Base-by-base conservation (phyloP, 495 filamentous ascomycete genomes). In the Pyrenula aspistea region DNA sequence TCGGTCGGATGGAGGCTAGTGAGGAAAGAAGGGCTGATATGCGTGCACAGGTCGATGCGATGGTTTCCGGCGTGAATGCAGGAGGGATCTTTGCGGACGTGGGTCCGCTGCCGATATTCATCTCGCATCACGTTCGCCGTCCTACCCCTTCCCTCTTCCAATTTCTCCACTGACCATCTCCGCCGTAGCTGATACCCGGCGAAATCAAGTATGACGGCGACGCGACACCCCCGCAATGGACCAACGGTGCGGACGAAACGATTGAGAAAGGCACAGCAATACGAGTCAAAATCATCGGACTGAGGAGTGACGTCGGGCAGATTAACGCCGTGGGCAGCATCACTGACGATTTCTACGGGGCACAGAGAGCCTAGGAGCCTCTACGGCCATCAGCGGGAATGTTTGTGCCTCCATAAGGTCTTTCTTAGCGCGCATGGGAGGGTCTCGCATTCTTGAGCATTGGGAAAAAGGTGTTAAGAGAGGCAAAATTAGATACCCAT, bases 311-410 rank as follows among this genome's bases (percentile, higher is more conserved):
- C 63, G 88, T 97, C 51, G 89, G 85, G 23, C 84, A 86, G 62
- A 93, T 98, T 80, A 96, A 86, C 76, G 93, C 92, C 25, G 95
- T 97, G 68, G 94, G 90, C 48, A 97, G 88, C 36, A 95, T 98
- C 67, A 95, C 95, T 73, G 93, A 96, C 31, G 31, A 42, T 15
- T 42, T 42, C 31, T 42, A 42, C 31, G 31, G 31, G 31, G 31
- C 31, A 15, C 31, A 42, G 31, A 42, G 31, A 15, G 15, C 31
- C n/a, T n/a, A n/a, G n/a, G n/a, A n/a, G n/a, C n/a, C n/a, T n/a
- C n/a, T n/a, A n/a, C n/a, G n/a, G n/a, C n/a, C n/a, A n/a, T n/a
- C n/a, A n/a, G n/a, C n/a, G n/a, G n/a, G n/a, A n/a, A n/a, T n/a
- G n/a, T n/a, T n/a, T n/a, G n/a, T n/a, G n/a, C n/a, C n/a, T n/a